phyloP scores from a whole-genome alignment of 1,284 basidiomycete species.

The Nidula niveotomentosa region DNA sequence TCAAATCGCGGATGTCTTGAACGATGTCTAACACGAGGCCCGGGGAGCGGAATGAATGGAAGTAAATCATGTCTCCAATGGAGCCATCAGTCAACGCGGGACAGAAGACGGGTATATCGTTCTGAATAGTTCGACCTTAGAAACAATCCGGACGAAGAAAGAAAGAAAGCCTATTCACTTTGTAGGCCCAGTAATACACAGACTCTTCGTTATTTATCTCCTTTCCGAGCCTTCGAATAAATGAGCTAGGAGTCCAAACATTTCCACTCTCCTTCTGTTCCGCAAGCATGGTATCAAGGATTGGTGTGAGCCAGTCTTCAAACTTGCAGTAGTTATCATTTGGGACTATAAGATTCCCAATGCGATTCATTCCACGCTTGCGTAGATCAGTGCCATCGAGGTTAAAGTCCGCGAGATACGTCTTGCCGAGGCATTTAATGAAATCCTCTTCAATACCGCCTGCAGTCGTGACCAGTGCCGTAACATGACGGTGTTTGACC shows the following conservation, averaged over 20 bases:
- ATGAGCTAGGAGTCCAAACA: conserved; percentile 93
- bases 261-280: conserved; percentile 80
- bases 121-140: conserved; percentile 53
- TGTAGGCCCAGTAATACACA: conserved; percentile 99
- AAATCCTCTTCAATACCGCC: conserved; percentile 99
- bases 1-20: conserved; percentile 88
- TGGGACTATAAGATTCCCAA: conserved; percentile 97
- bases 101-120: conserved; percentile 98
- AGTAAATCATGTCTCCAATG: conserved; percentile 99
- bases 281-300: conserved; percentile 87
- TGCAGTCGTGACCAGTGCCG: conserved; percentile 94
- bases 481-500: conserved; percentile 91
- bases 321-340: conserved; percentile 99
- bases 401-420: conserved; percentile 93
- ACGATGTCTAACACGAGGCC: conserved; percentile 94
- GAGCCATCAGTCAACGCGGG: conserved; percentile 98
- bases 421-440: conserved; percentile 97
- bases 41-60: conserved; percentile 93
- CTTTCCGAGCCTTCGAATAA: conserved; percentile 90
- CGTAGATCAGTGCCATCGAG: conserved; percentile 90
- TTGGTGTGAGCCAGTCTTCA: conserved; percentile 98
- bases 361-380: conserved; percentile 90
- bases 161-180: conserved; percentile 59
- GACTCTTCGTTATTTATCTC: conserved; percentile 98
- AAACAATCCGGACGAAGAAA: conserved; percentile 7